Conservation (phyloP, 1,139 yeast genomes). For the Protomyces arabidopsidicola region DNA sequence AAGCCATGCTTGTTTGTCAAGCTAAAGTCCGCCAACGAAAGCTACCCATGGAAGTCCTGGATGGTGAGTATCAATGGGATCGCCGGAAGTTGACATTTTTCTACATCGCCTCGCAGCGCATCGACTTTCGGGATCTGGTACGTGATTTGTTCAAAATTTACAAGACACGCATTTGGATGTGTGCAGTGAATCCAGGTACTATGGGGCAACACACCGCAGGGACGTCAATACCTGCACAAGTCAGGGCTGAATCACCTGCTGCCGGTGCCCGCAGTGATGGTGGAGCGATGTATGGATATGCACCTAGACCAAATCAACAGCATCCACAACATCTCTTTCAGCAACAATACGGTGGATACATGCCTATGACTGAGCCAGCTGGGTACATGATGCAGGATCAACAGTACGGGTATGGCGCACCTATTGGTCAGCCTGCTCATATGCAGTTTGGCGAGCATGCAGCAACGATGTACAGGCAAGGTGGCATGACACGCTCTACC, state of each 20-base stretch:
- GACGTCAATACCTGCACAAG: not conserved
- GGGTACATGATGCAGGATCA: not conserved
- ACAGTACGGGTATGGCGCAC: not conserved
- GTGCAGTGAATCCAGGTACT: constrained; percentile 54
- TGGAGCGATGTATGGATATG: not conserved
- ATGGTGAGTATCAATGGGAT: constrained; percentile 94
- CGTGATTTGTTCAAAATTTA: constrained; percentile 87
- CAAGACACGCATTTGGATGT: constrained; percentile 96
- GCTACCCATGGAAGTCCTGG: constrained; percentile 50
- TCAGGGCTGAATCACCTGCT: not conserved
- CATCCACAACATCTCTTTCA: not conserved
- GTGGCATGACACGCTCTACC: not conserved
- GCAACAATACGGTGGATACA: not conserved
- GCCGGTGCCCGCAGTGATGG: not conserved
- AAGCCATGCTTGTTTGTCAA: constrained; percentile 58
- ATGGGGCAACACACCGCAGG: not conserved
- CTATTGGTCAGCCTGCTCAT: not conserved
- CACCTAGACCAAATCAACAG: not conserved
- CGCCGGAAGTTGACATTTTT: constrained; percentile 88
- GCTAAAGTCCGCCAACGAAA: constrained; percentile 54
- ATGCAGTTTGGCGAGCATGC: not conserved
- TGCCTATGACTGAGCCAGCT: not conserved
- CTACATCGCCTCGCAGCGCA: constrained; percentile 67
- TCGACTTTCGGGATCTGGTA: constrained; percentile 87
- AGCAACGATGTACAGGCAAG: not conserved